Conservation (phyloP, 768 basidiomycete genomes). For the Sporobolomyces phaffii region DNA sequence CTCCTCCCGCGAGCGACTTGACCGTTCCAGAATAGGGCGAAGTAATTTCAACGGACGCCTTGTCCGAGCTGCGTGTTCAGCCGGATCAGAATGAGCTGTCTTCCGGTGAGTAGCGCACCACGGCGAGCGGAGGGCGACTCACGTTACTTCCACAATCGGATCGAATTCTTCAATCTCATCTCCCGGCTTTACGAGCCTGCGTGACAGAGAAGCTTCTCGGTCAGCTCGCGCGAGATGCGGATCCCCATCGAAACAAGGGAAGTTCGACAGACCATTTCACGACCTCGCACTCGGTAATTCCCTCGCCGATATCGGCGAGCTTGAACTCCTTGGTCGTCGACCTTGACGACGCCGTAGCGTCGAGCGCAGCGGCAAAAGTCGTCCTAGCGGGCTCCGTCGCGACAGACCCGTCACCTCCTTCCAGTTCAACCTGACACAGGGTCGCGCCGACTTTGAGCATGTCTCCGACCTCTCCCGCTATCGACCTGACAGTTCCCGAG, state of each 20-base stretch:
- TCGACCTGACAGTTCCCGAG: conserved; percentile 65
- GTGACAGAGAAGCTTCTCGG: background rate
- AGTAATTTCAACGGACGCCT: conserved; percentile 84
- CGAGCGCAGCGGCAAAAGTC: background rate
- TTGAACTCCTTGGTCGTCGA: conserved; percentile 33
- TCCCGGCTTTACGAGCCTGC: conserved; percentile 61
- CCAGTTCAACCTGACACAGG: conserved; percentile 67
- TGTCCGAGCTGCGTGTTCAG: conserved; percentile 61
- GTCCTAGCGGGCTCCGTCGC: background rate
- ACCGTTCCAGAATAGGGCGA: conserved; percentile 74
- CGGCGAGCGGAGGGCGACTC: background rate
- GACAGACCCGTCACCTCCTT: conserved; percentile 13
- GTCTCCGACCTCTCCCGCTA: conserved; percentile 72
- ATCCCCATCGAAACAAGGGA: too few relatives aligned
- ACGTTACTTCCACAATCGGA: conserved; percentile 63
- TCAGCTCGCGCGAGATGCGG: background rate
- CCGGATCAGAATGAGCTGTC: too few relatives aligned
- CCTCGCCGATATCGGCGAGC: conserved; percentile 60
- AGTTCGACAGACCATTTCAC: conserved; percentile 61
- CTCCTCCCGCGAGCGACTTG: conserved; percentile 66
- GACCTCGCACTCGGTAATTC: conserved; percentile 84
- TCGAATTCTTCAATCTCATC: conserved; percentile 57
- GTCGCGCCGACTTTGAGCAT: conserved; percentile 71
- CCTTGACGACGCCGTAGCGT: too few relatives aligned
- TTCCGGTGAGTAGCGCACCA: too few relatives aligned